These are phyloP conservation scores for Malassezia globosa DNA, from an alignment of 1,284 basidiomycete species.

Conservation along the genomic window DNA sequence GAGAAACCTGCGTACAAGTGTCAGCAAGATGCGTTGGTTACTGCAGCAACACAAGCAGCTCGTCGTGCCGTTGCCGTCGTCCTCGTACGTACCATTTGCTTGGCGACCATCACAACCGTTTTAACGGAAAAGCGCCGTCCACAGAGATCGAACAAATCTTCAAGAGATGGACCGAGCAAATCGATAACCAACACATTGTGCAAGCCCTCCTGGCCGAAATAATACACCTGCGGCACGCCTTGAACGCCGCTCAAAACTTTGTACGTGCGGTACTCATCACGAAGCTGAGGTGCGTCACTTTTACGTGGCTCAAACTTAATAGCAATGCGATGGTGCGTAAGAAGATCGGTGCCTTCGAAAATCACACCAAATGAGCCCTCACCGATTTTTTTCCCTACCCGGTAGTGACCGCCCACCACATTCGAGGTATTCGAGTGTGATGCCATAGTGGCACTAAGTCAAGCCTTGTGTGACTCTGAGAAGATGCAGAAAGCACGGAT, in stretches of 20 bases:
- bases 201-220: slow-evolving; percentile 92
- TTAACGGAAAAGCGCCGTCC: slow-evolving; percentile 85
- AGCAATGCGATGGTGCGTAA: slow-evolving; percentile 88
- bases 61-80: no score
- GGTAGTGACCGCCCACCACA: slow-evolving; percentile 58
- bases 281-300: slow-evolving; percentile 85
- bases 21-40: not conserved
- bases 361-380: slow-evolving; percentile 77
- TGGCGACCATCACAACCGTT: slow-evolving; percentile 90
- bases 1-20: slow-evolving; percentile 31
- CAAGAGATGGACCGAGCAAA: slow-evolving; percentile 78
- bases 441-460: slow-evolving; percentile 3
- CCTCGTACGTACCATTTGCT: slow-evolving; percentile 78
- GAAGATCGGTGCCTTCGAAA: slow-evolving; percentile 86
- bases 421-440: slow-evolving; percentile 41
- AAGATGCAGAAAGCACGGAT: not conserved
- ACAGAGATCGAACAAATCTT: slow-evolving; percentile 94
- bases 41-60: no score
- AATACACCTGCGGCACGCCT: slow-evolving; percentile 88
- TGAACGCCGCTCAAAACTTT: slow-evolving; percentile 68
- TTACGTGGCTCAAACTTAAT: slow-evolving; percentile 98
- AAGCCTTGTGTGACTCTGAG: not conserved
- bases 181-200: slow-evolving; percentile 96
- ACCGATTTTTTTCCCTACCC: slow-evolving; percentile 64
- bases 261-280: slow-evolving; percentile 94